Base-by-base conservation (phyloP, 352 stramenopile species). In the Globisporangium sylvaticum region DNA sequence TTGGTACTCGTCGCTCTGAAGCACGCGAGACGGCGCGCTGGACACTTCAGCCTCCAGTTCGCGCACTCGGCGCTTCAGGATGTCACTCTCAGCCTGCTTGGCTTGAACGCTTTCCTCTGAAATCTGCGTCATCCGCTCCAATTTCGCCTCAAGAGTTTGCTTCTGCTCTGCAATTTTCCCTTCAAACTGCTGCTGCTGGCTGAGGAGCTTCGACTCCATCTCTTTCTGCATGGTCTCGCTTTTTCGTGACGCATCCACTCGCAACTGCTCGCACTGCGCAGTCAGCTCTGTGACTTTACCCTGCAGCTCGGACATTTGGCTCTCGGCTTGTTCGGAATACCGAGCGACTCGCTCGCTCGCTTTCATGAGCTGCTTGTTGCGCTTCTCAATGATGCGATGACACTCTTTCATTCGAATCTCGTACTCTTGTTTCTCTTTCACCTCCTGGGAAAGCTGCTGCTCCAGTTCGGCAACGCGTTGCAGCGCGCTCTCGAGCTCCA, bases 361-460 rank as follows among this genome's bases (percentile, higher is more conserved):
- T 67, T 94, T 94, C 64, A 92, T 88, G 14, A 94, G 65, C 58
- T 94, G 87, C 63, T 90, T 90, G 74, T 91, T 94, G 68, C 87
- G 84, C 74, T 94, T 94, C 66, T 94, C 87, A 54, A 94, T 89
- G 44, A 92, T 88, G 5, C 82, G 77, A 55, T 94, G 84, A 62
- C 86, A 94, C 56, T 94, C 86, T 48, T 89, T 85, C 64, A 85
- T 88, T 58, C 86, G 81, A 66, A 92, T 94, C 39, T 71, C 74
- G 46, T 59, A 81, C 67, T 91, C 84, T 8, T 84, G 75, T 58
- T 89, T 91, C 58, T 86, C 78, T 50, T 77, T 80, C n/a, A 62
- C 71, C 9, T 76, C 71, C 5, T 65, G 37, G 37, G 24, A 44
- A 0, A 91, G 67, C 60, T 69, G 68, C n/a, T 53, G 68, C 50